Conservation (phyloP, 208 protist species). For the Acanthamoeba quina region DNA sequence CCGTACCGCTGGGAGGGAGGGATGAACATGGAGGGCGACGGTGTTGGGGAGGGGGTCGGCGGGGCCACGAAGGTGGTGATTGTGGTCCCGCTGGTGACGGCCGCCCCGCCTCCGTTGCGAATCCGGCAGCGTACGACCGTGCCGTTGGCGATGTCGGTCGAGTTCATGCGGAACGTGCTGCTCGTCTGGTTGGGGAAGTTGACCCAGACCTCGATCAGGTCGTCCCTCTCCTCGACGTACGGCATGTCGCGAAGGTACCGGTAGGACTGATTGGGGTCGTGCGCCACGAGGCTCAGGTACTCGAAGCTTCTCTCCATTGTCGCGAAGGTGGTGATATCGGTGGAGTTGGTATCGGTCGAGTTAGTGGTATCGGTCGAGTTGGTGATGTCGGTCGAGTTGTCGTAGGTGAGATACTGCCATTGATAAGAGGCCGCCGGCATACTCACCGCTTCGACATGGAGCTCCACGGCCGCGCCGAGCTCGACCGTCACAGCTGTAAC, state of each 20-base stretch:
- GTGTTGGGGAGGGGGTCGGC: not conserved
- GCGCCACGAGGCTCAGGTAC: not conserved
- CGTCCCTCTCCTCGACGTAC: conserved; percentile 43
- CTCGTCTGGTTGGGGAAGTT: conserved; percentile 25
- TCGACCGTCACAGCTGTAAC: not conserved
- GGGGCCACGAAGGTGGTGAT: not conserved
- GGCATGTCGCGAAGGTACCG: not conserved
- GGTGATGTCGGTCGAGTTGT: not conserved
- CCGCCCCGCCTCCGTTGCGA: conserved; percentile 38
- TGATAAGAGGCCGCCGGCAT: conserved; percentile 14
- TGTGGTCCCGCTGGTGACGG: not conserved
- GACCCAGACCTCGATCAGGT: not conserved
- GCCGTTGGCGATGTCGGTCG: conserved; percentile 33
- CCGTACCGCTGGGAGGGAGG: not conserved
- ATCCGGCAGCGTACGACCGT: conserved; percentile 30
- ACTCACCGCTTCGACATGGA: not conserved
- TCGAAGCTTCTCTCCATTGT: not conserved
- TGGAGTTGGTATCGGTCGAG: not conserved
- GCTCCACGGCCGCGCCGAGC: not conserved
- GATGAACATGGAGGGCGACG: not conserved
- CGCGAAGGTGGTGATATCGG: not conserved
- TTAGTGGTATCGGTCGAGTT: conserved; percentile 1
- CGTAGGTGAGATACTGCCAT: conserved; percentile 30
- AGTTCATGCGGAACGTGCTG: conserved; percentile 55
- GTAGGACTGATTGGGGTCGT: not conserved